phyloP scores from a whole-genome alignment of 768 basidiomycete species.

The Crepidotus variabilis region DNA sequence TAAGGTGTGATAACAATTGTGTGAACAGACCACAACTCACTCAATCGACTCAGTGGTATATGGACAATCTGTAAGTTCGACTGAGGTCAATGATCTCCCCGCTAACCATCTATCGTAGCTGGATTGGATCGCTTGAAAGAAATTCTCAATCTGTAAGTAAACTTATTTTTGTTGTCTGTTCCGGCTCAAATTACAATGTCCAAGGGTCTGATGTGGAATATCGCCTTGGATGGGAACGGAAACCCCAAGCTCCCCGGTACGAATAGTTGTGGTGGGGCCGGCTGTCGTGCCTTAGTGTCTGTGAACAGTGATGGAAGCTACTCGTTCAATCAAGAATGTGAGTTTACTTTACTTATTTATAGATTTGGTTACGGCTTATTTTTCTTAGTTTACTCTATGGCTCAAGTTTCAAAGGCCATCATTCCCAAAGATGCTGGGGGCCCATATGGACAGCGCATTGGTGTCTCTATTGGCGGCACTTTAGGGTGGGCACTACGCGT shows the following conservation, averaged over 20 bases:
- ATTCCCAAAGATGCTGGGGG: conserved; percentile 66
- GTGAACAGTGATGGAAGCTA: conserved; percentile 63
- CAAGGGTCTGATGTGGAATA: conserved; percentile 70
- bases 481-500: conserved; percentile 60
- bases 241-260: conserved; percentile 65
- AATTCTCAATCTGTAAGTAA: conserved; percentile 38
- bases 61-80: conserved; percentile 47
- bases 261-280: conserved; percentile 53
- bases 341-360: conserved; percentile 12
- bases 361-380: not conserved
- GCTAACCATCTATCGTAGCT: conserved; percentile 11
- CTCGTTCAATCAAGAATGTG: conserved; percentile 72
- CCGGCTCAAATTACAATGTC: conserved; percentile 16
- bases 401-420: conserved; percentile 70
- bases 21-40: not conserved
- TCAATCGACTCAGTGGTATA: conserved; percentile 49
- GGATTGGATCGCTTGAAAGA: conserved; percentile 25
- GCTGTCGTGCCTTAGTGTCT: conserved; percentile 65
- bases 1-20: conserved; percentile 42
- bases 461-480: conserved; percentile 54
- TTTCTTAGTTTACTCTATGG: conserved; percentile 61
- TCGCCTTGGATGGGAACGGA: conserved; percentile 61
- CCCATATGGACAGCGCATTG: conserved; percentile 66
- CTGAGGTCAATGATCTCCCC: not conserved
- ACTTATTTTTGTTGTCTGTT: conserved; percentile 21